Conservation (phyloP, 441 rosid species). For the Erysimum pusillum region DNA sequence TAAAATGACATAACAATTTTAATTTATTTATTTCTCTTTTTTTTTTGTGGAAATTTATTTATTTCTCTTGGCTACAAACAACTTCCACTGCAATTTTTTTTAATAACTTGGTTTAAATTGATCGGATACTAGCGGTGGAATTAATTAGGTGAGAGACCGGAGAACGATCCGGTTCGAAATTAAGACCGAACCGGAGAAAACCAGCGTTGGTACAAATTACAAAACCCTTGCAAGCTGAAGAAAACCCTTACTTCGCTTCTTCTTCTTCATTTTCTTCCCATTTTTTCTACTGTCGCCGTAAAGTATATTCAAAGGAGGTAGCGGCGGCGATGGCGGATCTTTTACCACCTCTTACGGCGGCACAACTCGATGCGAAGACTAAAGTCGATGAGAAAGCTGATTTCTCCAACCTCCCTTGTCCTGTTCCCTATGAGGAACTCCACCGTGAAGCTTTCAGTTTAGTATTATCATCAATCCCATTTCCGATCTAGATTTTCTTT, state of each 20-base stretch:
- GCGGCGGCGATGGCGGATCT: constrained; percentile 63
- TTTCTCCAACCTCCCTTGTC: constrained; percentile 86
- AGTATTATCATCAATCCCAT: constrained; percentile 16
- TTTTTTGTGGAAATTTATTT: no score
- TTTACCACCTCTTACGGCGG: constrained; percentile 49
- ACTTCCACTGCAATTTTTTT: no score
- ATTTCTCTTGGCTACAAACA: no score
- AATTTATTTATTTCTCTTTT: no score
- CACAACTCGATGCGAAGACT: constrained; percentile 38
- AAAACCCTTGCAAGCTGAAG: constrained; percentile 46
- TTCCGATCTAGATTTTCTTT: constrained; percentile 16
- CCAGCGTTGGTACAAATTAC: constrained; percentile 5
- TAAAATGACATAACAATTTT: no score
- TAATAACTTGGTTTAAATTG: neutral
- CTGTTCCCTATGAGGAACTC: constrained; percentile 91
- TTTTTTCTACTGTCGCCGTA: constrained; percentile 43
- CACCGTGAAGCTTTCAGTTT: constrained; percentile 92
- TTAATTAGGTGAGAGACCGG: constrained; percentile 3
- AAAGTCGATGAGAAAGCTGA: constrained; percentile 67
- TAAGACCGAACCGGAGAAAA: constrained; percentile 33
- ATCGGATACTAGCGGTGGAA: neutral
- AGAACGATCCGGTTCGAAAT: constrained; percentile 25
- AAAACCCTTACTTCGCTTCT: constrained; percentile 38
- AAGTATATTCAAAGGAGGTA: constrained; percentile 25
- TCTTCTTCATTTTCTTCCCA: neutral